Conservation (phyloP, 129 eudicot genomes). For the Lactuca sativa region DNA sequence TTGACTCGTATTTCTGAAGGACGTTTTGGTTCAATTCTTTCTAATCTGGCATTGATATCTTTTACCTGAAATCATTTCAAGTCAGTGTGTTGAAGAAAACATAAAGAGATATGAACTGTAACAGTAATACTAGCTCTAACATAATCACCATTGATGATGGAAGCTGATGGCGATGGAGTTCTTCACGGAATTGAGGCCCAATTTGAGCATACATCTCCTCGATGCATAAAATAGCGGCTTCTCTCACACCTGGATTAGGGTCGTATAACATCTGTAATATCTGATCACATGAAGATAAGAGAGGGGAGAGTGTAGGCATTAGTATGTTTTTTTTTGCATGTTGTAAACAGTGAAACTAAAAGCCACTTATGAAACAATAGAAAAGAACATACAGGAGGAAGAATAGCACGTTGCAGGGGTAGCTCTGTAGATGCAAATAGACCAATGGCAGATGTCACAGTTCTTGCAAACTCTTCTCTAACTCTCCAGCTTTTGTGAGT, state of each 20-base stretch:
- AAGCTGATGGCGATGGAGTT: slow-evolving; percentile 83
- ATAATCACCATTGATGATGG: slow-evolving; percentile 70
- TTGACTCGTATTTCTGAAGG: slow-evolving; percentile 56
- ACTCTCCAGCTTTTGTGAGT: slow-evolving; percentile 98
- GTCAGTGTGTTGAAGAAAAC: slow-evolving; percentile 1
- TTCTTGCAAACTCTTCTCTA: slow-evolving; percentile 92
- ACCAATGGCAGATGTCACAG: slow-evolving; percentile 92
- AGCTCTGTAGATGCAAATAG: slow-evolving; percentile 94
- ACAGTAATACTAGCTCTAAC: slow-evolving; percentile 6
- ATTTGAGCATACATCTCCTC: slow-evolving; percentile 96
- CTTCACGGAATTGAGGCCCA: slow-evolving; percentile 97
- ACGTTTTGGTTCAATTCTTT: slow-evolving; percentile 82
- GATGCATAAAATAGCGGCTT: slow-evolving; percentile 86
- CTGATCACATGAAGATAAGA: slow-evolving; percentile 40
- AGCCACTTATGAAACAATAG: slow-evolving; percentile 14
- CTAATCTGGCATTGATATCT: slow-evolving; percentile 91
- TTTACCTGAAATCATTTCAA: slow-evolving; percentile 52
- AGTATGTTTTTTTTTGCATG: slow-evolving; percentile 13
- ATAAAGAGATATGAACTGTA: neutral
- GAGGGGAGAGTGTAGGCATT: neutral
- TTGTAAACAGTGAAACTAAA: slow-evolving; percentile 5
- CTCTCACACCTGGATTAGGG: slow-evolving; percentile 89
- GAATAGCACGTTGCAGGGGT: slow-evolving; percentile 96
- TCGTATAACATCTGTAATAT: slow-evolving; percentile 92
- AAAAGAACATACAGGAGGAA: slow-evolving; percentile 72